Conservation (phyloP, 371 early-diverging fungal genomes). For the Modicella reniformis region DNA sequence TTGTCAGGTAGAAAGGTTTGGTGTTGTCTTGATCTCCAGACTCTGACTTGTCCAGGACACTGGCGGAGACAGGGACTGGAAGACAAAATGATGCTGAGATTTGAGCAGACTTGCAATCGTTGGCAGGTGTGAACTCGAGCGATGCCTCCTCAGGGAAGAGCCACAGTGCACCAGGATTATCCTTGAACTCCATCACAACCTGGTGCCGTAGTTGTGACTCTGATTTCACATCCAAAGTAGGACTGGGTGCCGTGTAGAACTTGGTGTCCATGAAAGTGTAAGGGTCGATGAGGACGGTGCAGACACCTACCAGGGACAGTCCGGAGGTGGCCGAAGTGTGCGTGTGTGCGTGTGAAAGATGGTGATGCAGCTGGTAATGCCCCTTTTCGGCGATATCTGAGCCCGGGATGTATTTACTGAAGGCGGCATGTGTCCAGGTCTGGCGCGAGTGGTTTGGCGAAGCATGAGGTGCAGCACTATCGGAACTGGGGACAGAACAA, state of each 20-base stretch:
- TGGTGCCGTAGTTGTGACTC: conserved; percentile 8
- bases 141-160: conserved; percentile 41
- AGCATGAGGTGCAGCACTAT: conserved; percentile 18
- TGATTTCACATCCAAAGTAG: neutral
- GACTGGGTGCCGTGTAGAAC: conserved; percentile 31
- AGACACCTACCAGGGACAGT: conserved; percentile 43
- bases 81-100: conserved; percentile 33
- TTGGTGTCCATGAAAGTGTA: conserved; percentile 46
- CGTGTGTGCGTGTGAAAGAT: too few relatives aligned
- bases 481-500: too few relatives aligned
- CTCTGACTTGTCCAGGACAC: conserved; percentile 1
- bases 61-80: conserved; percentile 18
- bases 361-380: conserved; percentile 19
- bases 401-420: conserved; percentile 16
- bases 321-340: conserved; percentile 13
- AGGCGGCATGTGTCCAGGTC: conserved; percentile 40
- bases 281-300: conserved; percentile 41
- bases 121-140: conserved; percentile 32
- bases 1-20: conserved; percentile 4
- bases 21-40: neutral
- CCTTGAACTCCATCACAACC: conserved; percentile 47
- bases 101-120: conserved; percentile 27
- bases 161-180: conserved; percentile 40
- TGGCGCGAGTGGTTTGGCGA: conserved; percentile 41
- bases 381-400: conserved; percentile 5